Percentiles rank a stretch among this genome's conserved stretches.
These are phyloP conservation scores for Ophiostoma tasmaniense DNA, from an alignment of 2,329 filamentous ascomycete species.

Conservation along the genomic window DNA sequence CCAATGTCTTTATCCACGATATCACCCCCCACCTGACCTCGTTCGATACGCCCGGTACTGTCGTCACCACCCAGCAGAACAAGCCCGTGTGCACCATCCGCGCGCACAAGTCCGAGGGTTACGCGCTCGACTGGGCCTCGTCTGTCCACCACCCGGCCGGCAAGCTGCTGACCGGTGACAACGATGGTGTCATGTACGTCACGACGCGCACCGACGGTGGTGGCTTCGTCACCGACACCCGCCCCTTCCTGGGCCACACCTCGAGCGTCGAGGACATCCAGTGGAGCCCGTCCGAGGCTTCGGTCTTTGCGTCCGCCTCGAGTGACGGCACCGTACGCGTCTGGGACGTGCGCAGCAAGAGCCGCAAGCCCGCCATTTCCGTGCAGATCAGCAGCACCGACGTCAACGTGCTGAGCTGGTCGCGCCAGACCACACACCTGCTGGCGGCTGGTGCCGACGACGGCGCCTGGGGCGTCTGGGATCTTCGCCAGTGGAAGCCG, in stretches of 20 bases:
- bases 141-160: constrained; percentile 66
- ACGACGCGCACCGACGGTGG: constrained; percentile 82
- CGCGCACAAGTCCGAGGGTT: constrained; percentile 89
- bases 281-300: constrained; percentile 88
- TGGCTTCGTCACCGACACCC: constrained; percentile 78
- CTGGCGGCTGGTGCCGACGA: constrained; percentile 90
- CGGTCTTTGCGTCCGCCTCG: constrained; percentile 89
- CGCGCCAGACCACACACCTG: constrained; percentile 75
- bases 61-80: constrained; percentile 72
- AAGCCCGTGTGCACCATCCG: constrained; percentile 81
- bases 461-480: constrained; percentile 92
- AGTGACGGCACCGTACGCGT: constrained; percentile 92
- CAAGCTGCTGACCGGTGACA: constrained; percentile 86
- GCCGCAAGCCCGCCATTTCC: constrained; percentile 75
- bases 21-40: constrained; percentile 80
- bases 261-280: constrained; percentile 89
- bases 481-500: constrained; percentile 88
- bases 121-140: constrained; percentile 95
- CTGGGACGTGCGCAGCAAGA: constrained; percentile 91
- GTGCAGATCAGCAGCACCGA: constrained; percentile 77
- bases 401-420: constrained; percentile 97
- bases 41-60: constrained; percentile 80
- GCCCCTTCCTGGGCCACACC: constrained; percentile 74
- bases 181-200: constrained; percentile 78
- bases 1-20: constrained; percentile 86